A percentile compares a stretch with the other conserved stretches of the same genome.
Conservation (phyloP, 257 asterid species). For the Echium plantagineum region DNA sequence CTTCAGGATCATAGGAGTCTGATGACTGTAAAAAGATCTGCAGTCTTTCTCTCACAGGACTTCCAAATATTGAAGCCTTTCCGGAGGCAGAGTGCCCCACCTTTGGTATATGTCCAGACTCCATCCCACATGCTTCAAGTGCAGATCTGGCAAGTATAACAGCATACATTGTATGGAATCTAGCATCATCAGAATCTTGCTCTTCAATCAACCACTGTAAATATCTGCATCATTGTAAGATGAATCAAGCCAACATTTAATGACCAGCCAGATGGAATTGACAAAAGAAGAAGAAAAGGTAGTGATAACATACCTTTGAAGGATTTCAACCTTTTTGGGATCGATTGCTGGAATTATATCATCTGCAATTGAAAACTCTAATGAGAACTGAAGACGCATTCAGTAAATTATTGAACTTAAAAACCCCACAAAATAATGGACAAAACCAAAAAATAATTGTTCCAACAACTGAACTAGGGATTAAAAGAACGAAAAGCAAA, state of each 20-base stretch:
- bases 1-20: constrained; percentile 78
- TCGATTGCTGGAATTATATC: constrained; percentile 80
- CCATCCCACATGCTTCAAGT: constrained; percentile 48
- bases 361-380: constrained; percentile 35
- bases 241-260: constrained; percentile 2
- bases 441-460: neutral
- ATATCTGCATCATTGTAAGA: constrained; percentile 44
- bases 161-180: constrained; percentile 77
- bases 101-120: constrained; percentile 26
- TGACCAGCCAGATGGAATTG: neutral
- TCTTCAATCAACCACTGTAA: constrained; percentile 98
- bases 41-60: constrained; percentile 73
- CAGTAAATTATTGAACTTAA: too few relatives aligned
- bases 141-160: constrained; percentile 85
- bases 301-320: constrained; percentile 52
- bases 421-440: neutral
- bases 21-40: constrained; percentile 82
- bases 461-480: too few relatives aligned
- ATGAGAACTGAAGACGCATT: constrained; percentile 11
- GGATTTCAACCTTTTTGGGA: constrained; percentile 85
- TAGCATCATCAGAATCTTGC: constrained; percentile 62
- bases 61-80: constrained; percentile 47
- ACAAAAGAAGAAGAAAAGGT: too few relatives aligned
- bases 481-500: too few relatives aligned
- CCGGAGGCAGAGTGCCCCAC: constrained; percentile 22